Evolutionary conservation across 2,329 filamentous ascomycete genomes (phyloP), one percentile per base, ranked within the genome.

Genomic region (Talaromyces albobiverticillius): DNA sequence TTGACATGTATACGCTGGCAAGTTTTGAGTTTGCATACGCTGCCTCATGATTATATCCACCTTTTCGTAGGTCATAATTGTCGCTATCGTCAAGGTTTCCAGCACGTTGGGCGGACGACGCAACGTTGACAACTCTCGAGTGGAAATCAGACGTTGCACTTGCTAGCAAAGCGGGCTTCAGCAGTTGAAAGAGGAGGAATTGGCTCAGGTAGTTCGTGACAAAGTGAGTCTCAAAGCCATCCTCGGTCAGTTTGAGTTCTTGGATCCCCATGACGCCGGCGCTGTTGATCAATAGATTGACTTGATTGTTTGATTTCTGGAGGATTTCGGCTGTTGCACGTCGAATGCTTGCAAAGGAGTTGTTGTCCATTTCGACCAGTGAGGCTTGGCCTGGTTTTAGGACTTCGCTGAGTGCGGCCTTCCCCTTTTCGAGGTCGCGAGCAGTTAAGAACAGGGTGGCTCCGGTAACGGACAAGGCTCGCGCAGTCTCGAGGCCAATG

Each of bases 11-110:
- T 20, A 81, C 71, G 52, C 77, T 79, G 11, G 79, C 78, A 1
- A 73, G 72, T 57, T 83, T 83, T 51, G 70, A 67, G 57, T 79
- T 74, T 0, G 68, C 74, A 52, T 83, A 83, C 1, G 76, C 68
- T 1, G 52, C 46, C 41, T 60, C 66, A 0, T 68, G 67, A 3
- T 70, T 14, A 63, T 65, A 18, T 57, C 54, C 6, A 59, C 58
- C n/a, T 57, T 62, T 43, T 56, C 64, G 42, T 36, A 58, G 60
- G 18, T 59, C 59, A 20, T 48, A 43, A 23, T 48, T 43, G n/a
- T 41, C 51, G 32, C 53, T 51, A 29, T 57, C 11, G 32, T 68
- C 58, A 29, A 75, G 58, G 0, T 54, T 46, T 1, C 63, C 62
- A 4, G 59, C 54, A 10, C 72, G 70, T 57, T 82, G 79, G 1